Evolutionary conservation across 352 stramenopile genomes (phyloP), one percentile per base, ranked within the genome.

Genomic region (Pythium diclinum): DNA sequence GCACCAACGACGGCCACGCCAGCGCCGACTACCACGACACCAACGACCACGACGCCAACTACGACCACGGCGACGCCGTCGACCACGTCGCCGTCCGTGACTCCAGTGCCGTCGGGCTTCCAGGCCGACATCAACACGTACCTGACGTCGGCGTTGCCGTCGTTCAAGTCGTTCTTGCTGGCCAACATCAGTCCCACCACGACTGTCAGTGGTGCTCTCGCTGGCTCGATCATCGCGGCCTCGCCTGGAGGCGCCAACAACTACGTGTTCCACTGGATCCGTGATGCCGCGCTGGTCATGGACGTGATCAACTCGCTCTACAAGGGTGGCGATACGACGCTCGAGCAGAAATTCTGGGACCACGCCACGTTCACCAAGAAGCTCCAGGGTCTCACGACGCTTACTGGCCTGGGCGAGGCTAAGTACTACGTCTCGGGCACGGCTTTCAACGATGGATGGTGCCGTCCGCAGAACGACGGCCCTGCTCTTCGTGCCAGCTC

Each of bases 391-490:
- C 49, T 66, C 16, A 61, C 57, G 7, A 71, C 64, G n/a, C 42
- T 66, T 3, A 65, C 49, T 13, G 58, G 57, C 5, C 52, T 66
- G 3, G 67, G 67, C 25, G 67, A 73, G 46, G 67, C 67, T 56
- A 73, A 73, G 67, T 73, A 73, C 61, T 62, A 66, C 32, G 67
- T 73, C 32, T 56, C 30, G 14, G 67, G 61, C 47, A 63, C 47
- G 14, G 61, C 67, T 13, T 73, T 73, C 56, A 69, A 57, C 47
- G 61, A 73, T 33, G 46, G 34, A 6, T 73, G 67, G 67, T 73
- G 67, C 61, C 67, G 61, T 16, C 67, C 67, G 3, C 67, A 73
- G 57, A 73, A 73, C 61, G 67, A 73, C 52, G 67, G 60, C 16
- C 67, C 67, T 14, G 61, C 67, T 2, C 17, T 73, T 21, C 67